Evolutionary conservation across 768 basidiomycete genomes (phyloP), one percentile per base, ranked within the genome.

Genomic region (Lyophyllum semitale): DNA sequence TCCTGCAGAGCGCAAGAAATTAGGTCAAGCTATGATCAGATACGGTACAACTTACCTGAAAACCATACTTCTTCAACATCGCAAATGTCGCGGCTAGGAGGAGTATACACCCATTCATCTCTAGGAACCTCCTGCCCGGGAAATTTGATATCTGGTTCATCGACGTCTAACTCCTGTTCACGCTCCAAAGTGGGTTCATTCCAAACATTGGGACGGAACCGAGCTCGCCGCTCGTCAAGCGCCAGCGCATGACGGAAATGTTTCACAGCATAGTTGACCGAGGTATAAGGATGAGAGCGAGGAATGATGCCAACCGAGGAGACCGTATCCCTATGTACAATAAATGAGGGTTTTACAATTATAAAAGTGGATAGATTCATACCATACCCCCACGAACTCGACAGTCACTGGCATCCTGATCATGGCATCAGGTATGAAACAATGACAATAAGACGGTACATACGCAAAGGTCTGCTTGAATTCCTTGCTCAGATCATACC

Each of bases 351-450:
- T 32, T 32, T 32, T 22, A 46, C 7, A 23, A 33, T 13, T 7
- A 12, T 25, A 15, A 22, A 37, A 1, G 11, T 40, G 5, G 5
- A 15, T 23, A 33, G 20, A 13, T 18, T 30, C 67, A n/a, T 53
- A 71, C 71, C 71, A 72, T 27, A 72, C 69, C 13, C 71, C 71
- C 6, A 72, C 54, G 43, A 72, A 72, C 20, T 72, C 68, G n/a
- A 72, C 65, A 18, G 62, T 65, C 12, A 68, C 68, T 1, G 60
- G 58, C 25, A 46, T 50, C 2, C 59, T 60, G 29, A 37, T 29
- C 23, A 3, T 27, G 18, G n/a, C 6, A 44, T 27, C 9, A 27
- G 23, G 22, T 1, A 37, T 2, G 4, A 29, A 30, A 18, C 5
- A n/a, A 41, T 22, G 11, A 27, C 9, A 12, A 22, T 12, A 52